These are phyloP conservation scores for Dendrobium nobile DNA, from an alignment of 106 monocot species.

Conservation along the genomic window DNA sequence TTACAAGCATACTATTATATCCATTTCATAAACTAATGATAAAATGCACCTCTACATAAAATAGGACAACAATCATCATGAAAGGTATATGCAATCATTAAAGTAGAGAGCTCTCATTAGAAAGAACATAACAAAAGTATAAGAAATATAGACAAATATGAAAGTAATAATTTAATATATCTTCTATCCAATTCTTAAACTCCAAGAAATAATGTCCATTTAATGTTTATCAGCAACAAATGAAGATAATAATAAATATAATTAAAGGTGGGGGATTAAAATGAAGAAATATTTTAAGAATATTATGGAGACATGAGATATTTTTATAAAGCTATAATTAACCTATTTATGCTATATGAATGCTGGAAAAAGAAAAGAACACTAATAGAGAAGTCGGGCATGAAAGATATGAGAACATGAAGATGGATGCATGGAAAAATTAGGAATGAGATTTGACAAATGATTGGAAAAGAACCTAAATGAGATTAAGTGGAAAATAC, in stretches of 20 bases:
- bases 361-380: not conserved
- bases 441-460: not conserved
- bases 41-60: not conserved
- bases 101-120: not conserved
- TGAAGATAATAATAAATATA: not conserved
- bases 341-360: not conserved
- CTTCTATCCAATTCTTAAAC: not conserved
- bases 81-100: not conserved
- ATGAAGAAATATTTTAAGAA: not conserved
- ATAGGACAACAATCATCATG: not conserved
- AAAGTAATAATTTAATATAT: not conserved
- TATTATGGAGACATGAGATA: not conserved
- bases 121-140: not conserved
- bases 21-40: not conserved
- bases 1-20: not conserved
- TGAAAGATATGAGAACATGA: not conserved
- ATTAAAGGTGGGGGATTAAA: not conserved
- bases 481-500: not conserved
- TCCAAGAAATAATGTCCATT: not conserved
- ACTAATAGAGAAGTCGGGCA: not conserved
- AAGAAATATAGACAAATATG: not conserved
- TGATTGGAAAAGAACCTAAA: not conserved
- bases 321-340: not conserved
- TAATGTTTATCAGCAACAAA: not conserved
- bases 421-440: not conserved